These are phyloP conservation scores for Orbilia oligospora DNA, from an alignment of 2,329 filamentous ascomycete genomes.

Conservation along the genomic window DNA sequence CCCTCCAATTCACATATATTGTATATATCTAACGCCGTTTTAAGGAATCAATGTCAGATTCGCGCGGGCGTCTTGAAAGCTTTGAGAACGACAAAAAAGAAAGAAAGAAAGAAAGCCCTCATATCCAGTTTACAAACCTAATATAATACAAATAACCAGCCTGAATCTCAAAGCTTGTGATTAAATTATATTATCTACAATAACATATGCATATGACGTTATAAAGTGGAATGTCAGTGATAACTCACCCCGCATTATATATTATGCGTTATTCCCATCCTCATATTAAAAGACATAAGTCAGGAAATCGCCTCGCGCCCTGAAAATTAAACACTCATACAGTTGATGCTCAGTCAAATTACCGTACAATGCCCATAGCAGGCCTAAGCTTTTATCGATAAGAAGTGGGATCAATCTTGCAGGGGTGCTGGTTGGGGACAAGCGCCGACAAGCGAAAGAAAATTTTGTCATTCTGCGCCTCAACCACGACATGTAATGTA, in stretches of 20 bases:
- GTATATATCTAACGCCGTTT: too few relatives aligned
- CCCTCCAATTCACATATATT: too few relatives aligned
- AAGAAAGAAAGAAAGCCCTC: too few relatives aligned
- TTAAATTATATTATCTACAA: background rate
- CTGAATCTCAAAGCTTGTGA: too few relatives aligned
- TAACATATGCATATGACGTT: too few relatives aligned
- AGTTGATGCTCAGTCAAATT: too few relatives aligned
- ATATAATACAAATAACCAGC: too few relatives aligned
- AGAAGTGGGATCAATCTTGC: slow-evolving; percentile 27
- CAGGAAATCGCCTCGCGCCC: background rate
- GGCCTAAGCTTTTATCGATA: slow-evolving; percentile 44
- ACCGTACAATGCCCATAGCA: too few relatives aligned
- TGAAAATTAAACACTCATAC: slow-evolving; percentile 18
- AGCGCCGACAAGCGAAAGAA: slow-evolving; percentile 51
- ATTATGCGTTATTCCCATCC: background rate
- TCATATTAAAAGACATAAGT: background rate
- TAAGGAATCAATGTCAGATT: too few relatives aligned
- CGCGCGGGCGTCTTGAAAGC: too few relatives aligned
- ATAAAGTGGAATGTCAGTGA: background rate
- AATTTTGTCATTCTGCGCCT: slow-evolving; percentile 59
- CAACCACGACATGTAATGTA: slow-evolving; percentile 42
- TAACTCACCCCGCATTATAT: slow-evolving; percentile 18
- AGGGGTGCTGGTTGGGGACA: slow-evolving; percentile 45
- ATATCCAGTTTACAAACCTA: too few relatives aligned
- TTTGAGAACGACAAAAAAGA: too few relatives aligned